Percentiles rank a stretch among this genome's conserved stretches.
Conservation (phyloP, 192 early-diverging fungal genomes). For the Linnemannia hyalina region DNA sequence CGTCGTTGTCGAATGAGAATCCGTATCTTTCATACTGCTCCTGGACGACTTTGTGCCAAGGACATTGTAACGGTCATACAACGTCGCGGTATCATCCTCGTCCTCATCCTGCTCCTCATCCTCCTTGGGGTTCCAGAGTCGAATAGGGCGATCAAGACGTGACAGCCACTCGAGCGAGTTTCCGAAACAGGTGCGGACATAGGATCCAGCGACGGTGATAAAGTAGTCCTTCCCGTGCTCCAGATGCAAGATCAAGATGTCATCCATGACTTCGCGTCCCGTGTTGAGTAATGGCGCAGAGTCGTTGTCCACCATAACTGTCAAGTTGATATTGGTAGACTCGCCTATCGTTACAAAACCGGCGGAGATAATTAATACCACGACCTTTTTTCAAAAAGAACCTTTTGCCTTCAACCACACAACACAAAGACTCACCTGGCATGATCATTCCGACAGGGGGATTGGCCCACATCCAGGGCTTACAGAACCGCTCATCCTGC, state of each 20-base stretch:
- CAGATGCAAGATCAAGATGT: constrained; percentile 86
- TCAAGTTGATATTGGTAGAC: constrained; percentile 68
- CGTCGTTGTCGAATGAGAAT: constrained; percentile 8
- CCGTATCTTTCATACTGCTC: constrained; percentile 49
- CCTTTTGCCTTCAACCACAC: neutral
- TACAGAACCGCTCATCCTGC: constrained; percentile 65
- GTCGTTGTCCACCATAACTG: constrained; percentile 65
- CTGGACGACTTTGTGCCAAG: constrained; percentile 62
- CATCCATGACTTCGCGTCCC: constrained; percentile 70
- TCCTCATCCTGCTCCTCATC: constrained; percentile 38
- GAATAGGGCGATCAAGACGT: constrained; percentile 69
- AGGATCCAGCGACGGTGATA: constrained; percentile 78
- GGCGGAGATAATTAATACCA: neutral
- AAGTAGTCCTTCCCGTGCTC: constrained; percentile 90
- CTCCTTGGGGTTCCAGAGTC: constrained; percentile 62
- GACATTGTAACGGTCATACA: constrained; percentile 60
- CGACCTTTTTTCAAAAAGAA: neutral
- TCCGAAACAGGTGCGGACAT: constrained; percentile 82
- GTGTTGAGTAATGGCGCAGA: constrained; percentile 69
- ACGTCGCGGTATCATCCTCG: constrained; percentile 51
- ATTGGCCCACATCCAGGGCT: constrained; percentile 81
- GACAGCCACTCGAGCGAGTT: constrained; percentile 76
- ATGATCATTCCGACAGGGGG: constrained; percentile 78
- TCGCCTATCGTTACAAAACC: constrained; percentile 63
- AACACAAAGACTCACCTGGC: constrained; percentile 66